Conservation (phyloP, 179 eudicot species). For the Beta lomatogona region DNA sequence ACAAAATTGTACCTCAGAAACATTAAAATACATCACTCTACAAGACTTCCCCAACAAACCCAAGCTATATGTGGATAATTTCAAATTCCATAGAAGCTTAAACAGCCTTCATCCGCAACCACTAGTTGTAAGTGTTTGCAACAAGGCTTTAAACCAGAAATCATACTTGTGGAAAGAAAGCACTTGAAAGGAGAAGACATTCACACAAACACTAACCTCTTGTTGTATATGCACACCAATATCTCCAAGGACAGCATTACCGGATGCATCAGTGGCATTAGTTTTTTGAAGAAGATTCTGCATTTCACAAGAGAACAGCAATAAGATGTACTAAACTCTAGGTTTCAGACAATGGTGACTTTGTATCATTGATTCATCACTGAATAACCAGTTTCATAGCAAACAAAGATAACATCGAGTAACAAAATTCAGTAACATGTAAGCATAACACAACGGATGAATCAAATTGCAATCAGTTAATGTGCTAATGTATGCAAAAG, state of each 20-base stretch:
- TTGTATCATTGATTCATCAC: neutral
- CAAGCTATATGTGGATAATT: neutral
- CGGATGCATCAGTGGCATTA: conserved; percentile 94
- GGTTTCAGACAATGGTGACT: neutral
- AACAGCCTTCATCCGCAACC: neutral
- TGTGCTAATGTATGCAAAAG: neutral
- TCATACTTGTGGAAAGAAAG: neutral
- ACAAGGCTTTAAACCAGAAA: neutral
- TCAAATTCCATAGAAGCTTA: neutral
- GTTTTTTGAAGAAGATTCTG: conserved; percentile 82
- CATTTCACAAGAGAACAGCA: conserved; percentile 23
- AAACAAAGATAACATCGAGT: neutral
- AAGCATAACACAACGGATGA: neutral
- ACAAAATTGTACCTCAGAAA: too few relatives aligned
- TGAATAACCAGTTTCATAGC: neutral
- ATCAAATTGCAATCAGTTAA: neutral
- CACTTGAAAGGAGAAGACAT: neutral
- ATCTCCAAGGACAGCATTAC: conserved; percentile 79
- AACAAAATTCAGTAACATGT: neutral
- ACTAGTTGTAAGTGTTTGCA: neutral
- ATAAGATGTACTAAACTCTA: neutral
- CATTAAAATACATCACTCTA: neutral
- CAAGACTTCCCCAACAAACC: neutral
- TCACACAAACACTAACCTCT: conserved; percentile 54
- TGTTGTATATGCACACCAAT: conserved; percentile 92